A percentile compares a stretch with the other conserved stretches of the same genome.
Conservation (phyloP, 371 early-diverging fungal genomes). For the Syncephalastrum sp. region DNA sequence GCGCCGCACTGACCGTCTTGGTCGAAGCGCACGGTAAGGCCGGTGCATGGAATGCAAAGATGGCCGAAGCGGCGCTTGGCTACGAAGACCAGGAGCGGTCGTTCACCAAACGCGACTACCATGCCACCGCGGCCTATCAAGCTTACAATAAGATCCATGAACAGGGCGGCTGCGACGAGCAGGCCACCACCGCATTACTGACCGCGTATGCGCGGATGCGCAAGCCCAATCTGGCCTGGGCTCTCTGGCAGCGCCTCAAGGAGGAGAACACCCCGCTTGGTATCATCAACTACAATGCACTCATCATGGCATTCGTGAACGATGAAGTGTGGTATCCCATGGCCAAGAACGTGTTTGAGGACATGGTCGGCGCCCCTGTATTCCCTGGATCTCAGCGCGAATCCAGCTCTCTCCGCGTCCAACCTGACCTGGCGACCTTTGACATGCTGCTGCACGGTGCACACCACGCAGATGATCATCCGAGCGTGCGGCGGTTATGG, state of each 20-base stretch:
- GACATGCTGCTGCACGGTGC: conserved; percentile 34
- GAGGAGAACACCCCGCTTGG: not conserved
- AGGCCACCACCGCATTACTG: conserved; percentile 25
- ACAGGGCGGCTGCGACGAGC: conserved; percentile 17
- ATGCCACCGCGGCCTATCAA: conserved; percentile 9
- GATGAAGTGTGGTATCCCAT: conserved; percentile 28
- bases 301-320: conserved; percentile 21
- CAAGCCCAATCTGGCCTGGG: conserved; percentile 32
- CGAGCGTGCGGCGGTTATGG: conserved; percentile 18
- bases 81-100: not conserved
- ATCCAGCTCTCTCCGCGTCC: not conserved
- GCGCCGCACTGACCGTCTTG: conserved; percentile 24
- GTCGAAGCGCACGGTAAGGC: conserved; percentile 38
- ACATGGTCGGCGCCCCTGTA: conserved; percentile 16
- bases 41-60: conserved; percentile 13
- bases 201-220: conserved; percentile 22
- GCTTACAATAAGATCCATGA: conserved; percentile 12
- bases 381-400: conserved; percentile 4
- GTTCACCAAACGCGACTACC: not conserved
- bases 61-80: too few species aligned
- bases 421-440: conserved; percentile 18
- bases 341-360: conserved; percentile 26
- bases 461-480: conserved; percentile 16
- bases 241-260: conserved; percentile 27
- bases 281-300: conserved; percentile 28